Percentiles rank a stretch among this genome's conserved stretches.
Evolutionary conservation across 1,139 yeast species (phyloP).

Genomic region (Candida neerlandica): DNA sequence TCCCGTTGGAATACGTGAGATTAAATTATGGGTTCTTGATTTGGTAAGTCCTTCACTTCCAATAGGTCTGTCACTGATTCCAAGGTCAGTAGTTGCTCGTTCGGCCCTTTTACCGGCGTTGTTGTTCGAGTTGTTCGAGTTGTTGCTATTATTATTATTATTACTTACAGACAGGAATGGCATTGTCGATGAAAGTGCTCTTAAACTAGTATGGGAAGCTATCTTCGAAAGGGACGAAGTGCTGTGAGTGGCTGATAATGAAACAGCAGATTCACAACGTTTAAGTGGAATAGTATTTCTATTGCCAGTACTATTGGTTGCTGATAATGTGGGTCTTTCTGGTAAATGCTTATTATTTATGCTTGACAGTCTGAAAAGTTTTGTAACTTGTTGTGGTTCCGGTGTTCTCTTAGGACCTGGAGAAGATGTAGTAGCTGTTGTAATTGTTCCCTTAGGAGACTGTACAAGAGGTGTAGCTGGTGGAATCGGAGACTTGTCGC

Average conservation of each 20-base stretch:
- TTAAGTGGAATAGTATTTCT: not conserved
- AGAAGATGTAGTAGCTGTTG: not conserved
- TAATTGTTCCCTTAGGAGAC: not conserved
- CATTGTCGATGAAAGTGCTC: conserved; percentile 29
- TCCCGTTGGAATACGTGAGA: conserved; percentile 17
- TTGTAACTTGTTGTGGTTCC: not conserved
- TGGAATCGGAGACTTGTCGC: not conserved
- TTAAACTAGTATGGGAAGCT: conserved; percentile 28
- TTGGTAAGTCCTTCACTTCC: conserved; percentile 13
- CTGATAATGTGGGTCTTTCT: not conserved
- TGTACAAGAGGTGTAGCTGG: not conserved
- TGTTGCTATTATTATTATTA: conserved; percentile 17
- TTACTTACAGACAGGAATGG: conserved; percentile 22
- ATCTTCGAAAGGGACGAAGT: conserved; percentile 22
- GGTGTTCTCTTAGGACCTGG: not conserved
- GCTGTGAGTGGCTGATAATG: conserved; percentile 9
- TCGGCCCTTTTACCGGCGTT: conserved; percentile 16
- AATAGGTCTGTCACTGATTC: conserved; percentile 24
- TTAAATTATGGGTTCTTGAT: conserved; percentile 7
- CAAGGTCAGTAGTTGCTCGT: conserved; percentile 28
- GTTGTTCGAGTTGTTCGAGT: conserved; percentile 32
- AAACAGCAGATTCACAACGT: conserved; percentile 8
- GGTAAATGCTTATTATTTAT: not conserved
- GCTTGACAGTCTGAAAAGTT: not conserved
- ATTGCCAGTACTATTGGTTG: not conserved